These are phyloP conservation scores for Aspergillus glaucus DNA, from an alignment of 2,329 filamentous ascomycete species.

Conservation along the genomic window DNA sequence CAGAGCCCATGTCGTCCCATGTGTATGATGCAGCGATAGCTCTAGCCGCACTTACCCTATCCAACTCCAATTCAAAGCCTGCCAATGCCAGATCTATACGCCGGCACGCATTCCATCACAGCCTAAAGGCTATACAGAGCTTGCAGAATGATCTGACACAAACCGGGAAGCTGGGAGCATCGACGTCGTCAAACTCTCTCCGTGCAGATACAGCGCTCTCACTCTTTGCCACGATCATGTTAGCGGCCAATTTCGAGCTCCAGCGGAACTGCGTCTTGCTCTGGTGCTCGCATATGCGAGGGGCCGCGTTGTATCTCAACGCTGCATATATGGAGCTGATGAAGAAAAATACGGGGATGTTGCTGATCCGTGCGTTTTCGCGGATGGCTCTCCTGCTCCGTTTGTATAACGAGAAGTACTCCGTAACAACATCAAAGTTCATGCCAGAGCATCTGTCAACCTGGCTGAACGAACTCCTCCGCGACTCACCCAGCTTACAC, in stretches of 20 bases:
- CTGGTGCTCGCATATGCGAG: conserved; percentile 10
- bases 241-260: conserved; percentile 11
- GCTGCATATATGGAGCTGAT: conserved; percentile 3
- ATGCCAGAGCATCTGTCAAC: conserved; percentile 4
- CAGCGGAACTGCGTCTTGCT: conserved; percentile 6
- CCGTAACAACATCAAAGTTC: conserved; percentile 6
- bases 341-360: conserved; percentile 5
- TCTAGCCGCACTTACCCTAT: conserved; percentile 6
- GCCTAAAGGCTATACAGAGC: conserved; percentile 6
- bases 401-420: conserved; percentile 9
- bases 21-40: conserved; percentile 9
- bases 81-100: conserved; percentile 2
- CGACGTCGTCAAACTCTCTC: neutral
- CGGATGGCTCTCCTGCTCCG: conserved; percentile 11
- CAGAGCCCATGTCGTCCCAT: conserved; percentile 7
- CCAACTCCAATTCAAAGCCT: conserved; percentile 1
- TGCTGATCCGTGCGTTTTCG: conserved; percentile 8
- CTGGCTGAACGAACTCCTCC: conserved; percentile 5
- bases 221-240: conserved; percentile 8
- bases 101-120: conserved; percentile 10
- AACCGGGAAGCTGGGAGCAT: neutral
- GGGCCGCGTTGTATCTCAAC: conserved; percentile 7
- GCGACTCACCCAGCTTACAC: conserved; percentile 3
- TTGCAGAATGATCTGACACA: conserved; percentile 3
- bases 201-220: conserved; percentile 4